phyloP scores from a whole-genome alignment of 371 early-diverging fungal genomes.

The Basidiobolus meristosporus region DNA sequence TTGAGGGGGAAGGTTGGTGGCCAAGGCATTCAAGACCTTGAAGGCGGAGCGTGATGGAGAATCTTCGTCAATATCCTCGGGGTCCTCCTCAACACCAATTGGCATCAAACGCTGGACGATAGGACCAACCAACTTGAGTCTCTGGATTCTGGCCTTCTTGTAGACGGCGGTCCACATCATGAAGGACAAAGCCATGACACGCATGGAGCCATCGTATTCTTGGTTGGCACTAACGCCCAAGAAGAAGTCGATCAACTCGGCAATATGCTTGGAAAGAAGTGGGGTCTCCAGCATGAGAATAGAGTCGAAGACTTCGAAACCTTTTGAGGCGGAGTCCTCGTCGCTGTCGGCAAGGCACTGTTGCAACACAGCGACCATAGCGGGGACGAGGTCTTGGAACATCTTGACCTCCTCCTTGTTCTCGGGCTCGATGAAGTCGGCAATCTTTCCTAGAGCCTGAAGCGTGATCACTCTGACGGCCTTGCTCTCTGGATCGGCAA shows the following conservation, averaged over 20 bases:
- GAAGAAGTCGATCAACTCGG: slow-evolving; percentile 60
- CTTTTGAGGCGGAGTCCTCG: slow-evolving; percentile 47
- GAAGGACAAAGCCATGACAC: slow-evolving; percentile 68
- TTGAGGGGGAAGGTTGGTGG: slow-evolving; percentile 65
- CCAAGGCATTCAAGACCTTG: slow-evolving; percentile 53
- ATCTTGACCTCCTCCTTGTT: slow-evolving; percentile 40
- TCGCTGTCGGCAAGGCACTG: slow-evolving; percentile 44
- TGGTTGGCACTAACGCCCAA: slow-evolving; percentile 43
- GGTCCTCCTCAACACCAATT: slow-evolving; percentile 66
- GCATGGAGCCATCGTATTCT: slow-evolving; percentile 37
- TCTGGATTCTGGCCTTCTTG: slow-evolving; percentile 62
- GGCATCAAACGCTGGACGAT: slow-evolving; percentile 63
- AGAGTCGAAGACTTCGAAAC: slow-evolving; percentile 69
- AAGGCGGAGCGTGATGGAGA: slow-evolving; percentile 20
- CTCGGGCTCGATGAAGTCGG: slow-evolving; percentile 58
- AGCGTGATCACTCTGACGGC: slow-evolving; percentile 59
- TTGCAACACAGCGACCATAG: slow-evolving; percentile 68
- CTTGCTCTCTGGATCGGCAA: slow-evolving; percentile 68
- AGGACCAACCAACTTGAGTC: slow-evolving; percentile 50
- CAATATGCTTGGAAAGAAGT: slow-evolving; percentile 51
- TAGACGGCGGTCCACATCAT: slow-evolving; percentile 8
- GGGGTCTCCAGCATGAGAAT: slow-evolving; percentile 65
- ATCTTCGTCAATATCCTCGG: slow-evolving; percentile 70
- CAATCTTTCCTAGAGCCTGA: slow-evolving; percentile 63
- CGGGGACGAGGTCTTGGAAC: slow-evolving; percentile 52